phyloP scores from a whole-genome alignment of 2,329 filamentous ascomycete genomes.

The Dactylellina sp. region DNA sequence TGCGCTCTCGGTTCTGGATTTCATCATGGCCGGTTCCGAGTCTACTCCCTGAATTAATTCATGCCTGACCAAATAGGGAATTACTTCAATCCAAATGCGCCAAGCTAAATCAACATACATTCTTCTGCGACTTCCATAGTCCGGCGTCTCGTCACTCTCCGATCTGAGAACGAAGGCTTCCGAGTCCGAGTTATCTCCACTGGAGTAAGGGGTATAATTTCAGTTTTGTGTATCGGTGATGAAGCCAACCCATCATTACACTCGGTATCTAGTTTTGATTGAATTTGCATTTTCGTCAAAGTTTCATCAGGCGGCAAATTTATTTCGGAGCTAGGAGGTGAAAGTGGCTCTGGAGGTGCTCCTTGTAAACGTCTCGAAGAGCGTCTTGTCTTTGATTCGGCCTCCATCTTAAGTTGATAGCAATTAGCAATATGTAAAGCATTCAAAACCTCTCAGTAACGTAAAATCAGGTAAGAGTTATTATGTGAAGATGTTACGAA shows the following conservation, averaged over 20 bases:
- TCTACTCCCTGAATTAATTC: background rate
- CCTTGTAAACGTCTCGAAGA: conserved; percentile 27
- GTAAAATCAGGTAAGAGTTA: background rate
- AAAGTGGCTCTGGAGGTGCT: conserved; percentile 5
- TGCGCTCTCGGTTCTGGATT: background rate
- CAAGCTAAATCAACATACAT: background rate
- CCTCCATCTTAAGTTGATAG: conserved; percentile 5
- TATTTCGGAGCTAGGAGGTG: conserved; percentile 24
- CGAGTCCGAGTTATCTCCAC: background rate
- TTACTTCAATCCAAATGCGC: too few species aligned
- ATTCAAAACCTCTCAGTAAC: too few species aligned
- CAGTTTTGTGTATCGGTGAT: background rate
- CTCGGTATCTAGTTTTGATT: background rate
- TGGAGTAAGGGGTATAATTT: background rate
- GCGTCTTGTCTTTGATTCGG: conserved; percentile 21
- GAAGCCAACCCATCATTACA: background rate
- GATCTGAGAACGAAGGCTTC: background rate
- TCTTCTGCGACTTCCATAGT: background rate
- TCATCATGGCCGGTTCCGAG: background rate
- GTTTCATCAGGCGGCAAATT: background rate
- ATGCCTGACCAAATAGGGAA: background rate
- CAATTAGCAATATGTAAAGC: too few species aligned
- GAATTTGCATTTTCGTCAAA: background rate
- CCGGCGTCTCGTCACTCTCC: conserved; percentile 13
- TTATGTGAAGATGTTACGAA: background rate